Percentiles rank a stretch among this genome's conserved stretches.
Evolutionary conservation across 306 rosid genomes (phyloP).

Genomic region (Fragaria vesca): DNA sequence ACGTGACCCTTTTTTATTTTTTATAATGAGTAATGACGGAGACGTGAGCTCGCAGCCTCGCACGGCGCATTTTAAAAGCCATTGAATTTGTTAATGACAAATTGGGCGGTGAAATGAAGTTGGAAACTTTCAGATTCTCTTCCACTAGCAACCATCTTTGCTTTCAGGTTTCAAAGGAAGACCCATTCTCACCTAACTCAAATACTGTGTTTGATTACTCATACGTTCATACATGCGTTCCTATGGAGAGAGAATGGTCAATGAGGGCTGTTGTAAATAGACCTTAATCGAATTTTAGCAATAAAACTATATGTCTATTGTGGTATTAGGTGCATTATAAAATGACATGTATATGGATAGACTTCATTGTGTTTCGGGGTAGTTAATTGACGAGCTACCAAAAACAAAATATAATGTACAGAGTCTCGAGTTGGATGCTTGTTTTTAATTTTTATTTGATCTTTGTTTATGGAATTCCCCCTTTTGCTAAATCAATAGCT

Average conservation of each 20-base stretch:
- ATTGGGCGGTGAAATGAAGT: background rate
- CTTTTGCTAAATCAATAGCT: background rate
- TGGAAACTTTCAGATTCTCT: background rate
- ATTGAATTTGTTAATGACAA: background rate
- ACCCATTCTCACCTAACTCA: constrained; percentile 29
- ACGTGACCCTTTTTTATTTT: background rate
- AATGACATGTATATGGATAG: background rate
- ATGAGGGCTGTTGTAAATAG: constrained; percentile 13
- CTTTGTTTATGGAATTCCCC: background rate
- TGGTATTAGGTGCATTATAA: background rate
- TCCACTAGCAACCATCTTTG: background rate
- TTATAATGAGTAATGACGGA: background rate
- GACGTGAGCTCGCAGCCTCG: background rate
- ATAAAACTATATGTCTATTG: background rate
- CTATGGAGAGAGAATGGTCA: constrained; percentile 12
- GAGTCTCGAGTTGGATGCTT: too few relatives aligned
- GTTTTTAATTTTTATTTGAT: background rate
- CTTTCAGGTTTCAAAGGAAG: background rate
- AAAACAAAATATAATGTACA: too few relatives aligned
- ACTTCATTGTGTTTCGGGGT: too few relatives aligned
- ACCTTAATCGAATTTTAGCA: background rate
- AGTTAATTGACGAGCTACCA: background rate
- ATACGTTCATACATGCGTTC: constrained; percentile 13
- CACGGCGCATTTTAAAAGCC: background rate
- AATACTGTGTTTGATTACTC: background rate